A percentile compares a stretch with the other conserved stretches of the same genome.
These are phyloP conservation scores for Beverwykella pulmonaria DNA, from an alignment of 495 filamentous ascomycete genomes.

Conservation along the genomic window DNA sequence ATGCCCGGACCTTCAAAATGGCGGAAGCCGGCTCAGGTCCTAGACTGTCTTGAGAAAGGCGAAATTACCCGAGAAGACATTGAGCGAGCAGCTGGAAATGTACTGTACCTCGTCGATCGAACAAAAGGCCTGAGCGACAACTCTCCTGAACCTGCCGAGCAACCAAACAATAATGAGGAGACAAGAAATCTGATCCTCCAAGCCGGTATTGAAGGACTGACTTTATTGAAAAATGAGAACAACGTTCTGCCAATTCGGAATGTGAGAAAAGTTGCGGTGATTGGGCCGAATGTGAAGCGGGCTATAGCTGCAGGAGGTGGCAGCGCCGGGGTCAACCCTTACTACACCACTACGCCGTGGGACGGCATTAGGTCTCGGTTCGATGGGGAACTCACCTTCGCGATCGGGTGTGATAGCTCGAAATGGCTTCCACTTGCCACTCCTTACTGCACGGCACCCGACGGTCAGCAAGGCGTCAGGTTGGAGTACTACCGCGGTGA, in stretches of 20 bases:
- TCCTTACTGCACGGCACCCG: constrained; percentile 58
- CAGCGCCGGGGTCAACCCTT: constrained; percentile 75
- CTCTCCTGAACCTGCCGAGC: constrained; percentile 33
- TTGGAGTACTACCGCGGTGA: constrained; percentile 68
- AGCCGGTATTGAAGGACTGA: constrained; percentile 41
- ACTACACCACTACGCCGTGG: constrained; percentile 73
- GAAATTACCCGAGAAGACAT: constrained; percentile 34
- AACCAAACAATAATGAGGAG: constrained; percentile 32
- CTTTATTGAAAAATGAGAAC: constrained; percentile 45
- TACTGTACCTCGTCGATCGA: constrained; percentile 38
- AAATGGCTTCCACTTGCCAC: constrained; percentile 68
- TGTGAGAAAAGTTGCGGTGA: constrained; percentile 65
- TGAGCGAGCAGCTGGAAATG: constrained; percentile 43
- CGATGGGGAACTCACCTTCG: constrained; percentile 50
- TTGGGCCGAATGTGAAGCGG: constrained; percentile 77
- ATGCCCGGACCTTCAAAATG: constrained; percentile 39
- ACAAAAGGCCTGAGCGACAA: constrained; percentile 34
- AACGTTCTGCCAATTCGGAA: constrained; percentile 38
- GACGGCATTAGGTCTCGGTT: constrained; percentile 64
- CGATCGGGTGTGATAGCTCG: constrained; percentile 62
- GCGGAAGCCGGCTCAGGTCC: constrained; percentile 29
- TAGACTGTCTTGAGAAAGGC: constrained; percentile 34
- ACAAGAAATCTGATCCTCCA: constrained; percentile 36
- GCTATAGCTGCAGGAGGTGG: constrained; percentile 81
- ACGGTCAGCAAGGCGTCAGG: constrained; percentile 60